phyloP scores from a whole-genome alignment of 2,329 filamentous ascomycete species.

The Cladophialophora psammophila region DNA sequence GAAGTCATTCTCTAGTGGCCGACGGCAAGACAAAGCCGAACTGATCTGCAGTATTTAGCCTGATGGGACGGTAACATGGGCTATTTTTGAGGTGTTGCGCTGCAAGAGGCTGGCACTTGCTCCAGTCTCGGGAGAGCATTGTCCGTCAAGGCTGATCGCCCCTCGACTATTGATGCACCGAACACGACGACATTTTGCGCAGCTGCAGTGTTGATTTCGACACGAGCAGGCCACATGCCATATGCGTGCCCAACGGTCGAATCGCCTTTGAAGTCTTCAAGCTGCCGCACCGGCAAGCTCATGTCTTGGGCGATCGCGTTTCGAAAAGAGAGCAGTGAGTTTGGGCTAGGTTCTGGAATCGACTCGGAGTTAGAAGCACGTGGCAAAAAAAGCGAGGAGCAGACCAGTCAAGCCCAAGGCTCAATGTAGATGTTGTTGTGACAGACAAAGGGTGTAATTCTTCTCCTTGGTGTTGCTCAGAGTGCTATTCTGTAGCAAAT shows the following conservation, averaged over 20 bases:
- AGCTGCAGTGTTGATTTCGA: neutral
- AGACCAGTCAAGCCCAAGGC: neutral
- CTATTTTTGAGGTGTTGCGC: neutral
- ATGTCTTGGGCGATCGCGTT: neutral
- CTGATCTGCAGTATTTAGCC: neutral
- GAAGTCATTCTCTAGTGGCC: neutral
- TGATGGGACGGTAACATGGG: neutral
- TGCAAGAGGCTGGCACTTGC: neutral
- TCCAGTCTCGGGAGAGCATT: neutral
- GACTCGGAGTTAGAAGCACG: neutral
- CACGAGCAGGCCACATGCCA: neutral
- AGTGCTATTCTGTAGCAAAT: neutral
- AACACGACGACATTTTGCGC: neutral
- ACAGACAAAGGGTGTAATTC: neutral
- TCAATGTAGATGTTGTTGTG: neutral
- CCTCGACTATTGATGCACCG: constrained; percentile 7
- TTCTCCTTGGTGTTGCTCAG: neutral
- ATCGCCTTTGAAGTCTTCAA: neutral
- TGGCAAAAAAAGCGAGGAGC: neutral
- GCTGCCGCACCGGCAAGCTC: neutral
- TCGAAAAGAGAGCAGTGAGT: neutral
- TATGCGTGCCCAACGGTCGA: neutral
- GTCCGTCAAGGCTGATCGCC: neutral
- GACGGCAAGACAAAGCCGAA: neutral
- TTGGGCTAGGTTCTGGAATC: neutral